Evolutionary conservation across 2,329 filamentous ascomycete species (phyloP).

Genomic region (Xenoacremonium recifei): DNA sequence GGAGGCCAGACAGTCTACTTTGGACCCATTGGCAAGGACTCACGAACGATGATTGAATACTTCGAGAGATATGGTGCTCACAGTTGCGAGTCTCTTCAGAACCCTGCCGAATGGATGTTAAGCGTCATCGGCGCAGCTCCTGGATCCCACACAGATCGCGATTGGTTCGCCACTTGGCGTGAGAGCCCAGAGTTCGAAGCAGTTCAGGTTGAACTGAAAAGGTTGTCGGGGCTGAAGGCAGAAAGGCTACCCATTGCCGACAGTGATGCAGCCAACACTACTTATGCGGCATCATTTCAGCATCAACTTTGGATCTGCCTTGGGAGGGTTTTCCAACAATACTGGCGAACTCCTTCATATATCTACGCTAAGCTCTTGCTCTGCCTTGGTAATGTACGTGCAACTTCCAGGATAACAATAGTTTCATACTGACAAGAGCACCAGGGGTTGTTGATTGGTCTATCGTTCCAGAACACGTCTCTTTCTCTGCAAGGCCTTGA

Average conservation of each 20-base stretch:
- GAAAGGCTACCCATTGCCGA: neutral
- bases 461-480: constrained; percentile 9
- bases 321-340: constrained; percentile 31
- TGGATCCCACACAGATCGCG: constrained; percentile 44
- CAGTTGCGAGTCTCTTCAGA: constrained; percentile 50
- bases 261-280: constrained; percentile 58
- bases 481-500: constrained; percentile 61
- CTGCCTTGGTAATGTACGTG: constrained; percentile 4
- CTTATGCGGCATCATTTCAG: constrained; percentile 31
- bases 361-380: constrained; percentile 52
- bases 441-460: constrained; percentile 10
- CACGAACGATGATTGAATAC: constrained; percentile 48
- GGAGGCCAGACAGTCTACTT: constrained; percentile 58
- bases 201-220: constrained; percentile 43
- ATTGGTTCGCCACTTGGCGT: constrained; percentile 46
- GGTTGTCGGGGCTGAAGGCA: constrained; percentile 55
- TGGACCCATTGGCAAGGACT: constrained; percentile 46
- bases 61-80: constrained; percentile 60
- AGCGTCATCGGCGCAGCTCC: constrained; percentile 36
- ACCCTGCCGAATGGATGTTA: constrained; percentile 67
- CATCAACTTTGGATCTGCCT: constrained; percentile 29
- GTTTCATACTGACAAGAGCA: too few relatives aligned
- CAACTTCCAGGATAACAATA: too few relatives aligned
- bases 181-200: constrained; percentile 29
- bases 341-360: constrained; percentile 48